Base-by-base conservation (phyloP, 345 rosid species). In the Carallia brachiata region DNA sequence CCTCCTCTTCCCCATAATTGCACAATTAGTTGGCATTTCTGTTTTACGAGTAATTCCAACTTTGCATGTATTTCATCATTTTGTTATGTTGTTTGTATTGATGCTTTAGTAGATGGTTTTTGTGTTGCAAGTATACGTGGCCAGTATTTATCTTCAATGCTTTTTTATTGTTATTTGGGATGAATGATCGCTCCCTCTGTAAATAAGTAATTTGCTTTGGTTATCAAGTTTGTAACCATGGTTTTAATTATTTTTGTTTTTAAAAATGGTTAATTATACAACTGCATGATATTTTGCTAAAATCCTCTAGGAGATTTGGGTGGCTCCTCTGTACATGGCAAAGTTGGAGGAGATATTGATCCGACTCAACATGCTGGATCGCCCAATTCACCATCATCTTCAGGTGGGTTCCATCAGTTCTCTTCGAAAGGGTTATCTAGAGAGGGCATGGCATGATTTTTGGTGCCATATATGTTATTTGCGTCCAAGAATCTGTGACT, bases 321-420 rank as follows among this genome's bases (percentile, higher is more conserved):
- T 89, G 96, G 91, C 90, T 85, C 97, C 85, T 84, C 84, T 71
- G 85, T 80, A 66, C 76, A 79, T 55, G 89, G 83, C 57, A 84
- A 82, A 76, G 86, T 70, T 70, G 92, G 81, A 75, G 80, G 72
- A 82, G 88, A 87, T 66, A 37, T 37, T 36, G 79, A 83, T 74
- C 72, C 75, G 56, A 87, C 70, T 84, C 87, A 82, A 75, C 73
- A 37, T 73, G 83, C 85, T 76, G 94, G 84, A 87, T 83, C 88
- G 84, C 92, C 99, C 88, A 87, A 23, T 76, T 91, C 96, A 82
- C 92, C 96, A 81, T 81, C 97, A 75, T 86, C 99, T 92, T 88
- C 97, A 92, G 97, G 97, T 95, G 96, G 98, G 99, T 95, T 93
- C 93, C 88, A 77, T 87, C 88, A 84, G 88, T 88, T 87, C 84